A percentile compares a stretch with the other conserved stretches of the same genome.
Evolutionary conservation across 1,284 basidiomycete genomes (phyloP).

Genomic region (Ustilago nuda): DNA sequence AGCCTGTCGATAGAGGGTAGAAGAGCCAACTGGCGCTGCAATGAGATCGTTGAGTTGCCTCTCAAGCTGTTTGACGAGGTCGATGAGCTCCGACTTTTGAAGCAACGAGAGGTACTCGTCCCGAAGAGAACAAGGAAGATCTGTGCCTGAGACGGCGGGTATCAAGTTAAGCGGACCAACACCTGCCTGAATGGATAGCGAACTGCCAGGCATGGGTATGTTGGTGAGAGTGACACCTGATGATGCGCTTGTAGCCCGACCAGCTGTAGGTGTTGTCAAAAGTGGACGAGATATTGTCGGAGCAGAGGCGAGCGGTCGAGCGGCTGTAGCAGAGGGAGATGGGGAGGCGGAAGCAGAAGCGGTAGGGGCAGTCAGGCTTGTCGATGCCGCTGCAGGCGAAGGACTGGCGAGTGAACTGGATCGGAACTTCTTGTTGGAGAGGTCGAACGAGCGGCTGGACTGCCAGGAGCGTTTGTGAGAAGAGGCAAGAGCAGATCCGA

Average conservation of each 20-base stretch:
- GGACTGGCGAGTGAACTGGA: neutral
- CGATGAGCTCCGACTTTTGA: conserved; percentile 46
- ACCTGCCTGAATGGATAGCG: conserved; percentile 40
- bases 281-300: conserved; percentile 8
- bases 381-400: conserved; percentile 10
- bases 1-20: conserved; percentile 43
- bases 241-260: conserved; percentile 14
- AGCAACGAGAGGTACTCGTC: conserved; percentile 48
- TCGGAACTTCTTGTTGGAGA: conserved; percentile 38
- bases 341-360: conserved; percentile 11
- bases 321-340: conserved; percentile 9
- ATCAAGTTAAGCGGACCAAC: conserved; percentile 35
- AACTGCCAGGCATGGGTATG: conserved; percentile 45
- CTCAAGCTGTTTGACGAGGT: conserved; percentile 50
- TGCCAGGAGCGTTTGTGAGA: conserved; percentile 46
- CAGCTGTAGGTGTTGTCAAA: conserved; percentile 9
- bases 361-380: neutral
- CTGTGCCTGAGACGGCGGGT: conserved; percentile 38
- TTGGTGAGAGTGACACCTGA: conserved; percentile 46
- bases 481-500: conserved; percentile 8
- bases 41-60: conserved; percentile 42
- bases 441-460: conserved; percentile 26
- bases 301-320: neutral
- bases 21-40: conserved; percentile 36
- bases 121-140: conserved; percentile 14